Evolutionary conservation across 768 basidiomycete species (phyloP), one percentile per base, ranked within the genome.

Genomic region (Paxillus ammoniavirescens): DNA sequence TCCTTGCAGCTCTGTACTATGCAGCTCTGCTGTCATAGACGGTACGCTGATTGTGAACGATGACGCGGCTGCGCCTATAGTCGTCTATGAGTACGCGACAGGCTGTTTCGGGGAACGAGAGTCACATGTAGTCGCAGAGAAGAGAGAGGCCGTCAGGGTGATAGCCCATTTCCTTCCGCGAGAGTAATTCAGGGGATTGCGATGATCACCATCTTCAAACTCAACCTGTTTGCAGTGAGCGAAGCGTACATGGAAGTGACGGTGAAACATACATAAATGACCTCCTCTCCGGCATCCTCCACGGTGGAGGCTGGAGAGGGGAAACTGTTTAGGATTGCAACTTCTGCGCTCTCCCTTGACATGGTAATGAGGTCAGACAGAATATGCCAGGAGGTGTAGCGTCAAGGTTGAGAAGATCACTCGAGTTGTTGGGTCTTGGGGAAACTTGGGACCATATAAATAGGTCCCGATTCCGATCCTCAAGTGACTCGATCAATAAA

Each of bases 31-130:
- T 9, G 62, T 77, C 84, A 89, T 83, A 0, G 82, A 81, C 0
- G 72, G 59, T 56, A 76, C 73, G 1, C 85, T 86, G 50, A 82
- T 67, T 30, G 76, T 76, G 65, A 81, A 87, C 0, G 81, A 73
- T 4, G 79, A 72, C 2, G 77, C 68, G 5, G 76, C 67, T 1
- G 80, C 74, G n/a, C 77, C 86, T 82, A 28, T 40, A 43, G 2
- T 1, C 14, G 8, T n/a, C 3, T 8, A 6, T 64, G 15, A 59
- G 52, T 28, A 21, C 38, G 2, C 13, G 8, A 15, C 3, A 9
- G 10, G 17, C 2, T 5, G 21, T 6, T 2, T 44, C 17, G 4
- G 0, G 9, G 48, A 17, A 12, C 7, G 4, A 1, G n/a, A 28
- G 15, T 40, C 54, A 63, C 72, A 55, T 41, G 61, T 53, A 9